Percentiles rank a stretch among this genome's conserved stretches.
Conservation (phyloP, 1,284 basidiomycete genomes). For the Takashimella koratensis region DNA sequence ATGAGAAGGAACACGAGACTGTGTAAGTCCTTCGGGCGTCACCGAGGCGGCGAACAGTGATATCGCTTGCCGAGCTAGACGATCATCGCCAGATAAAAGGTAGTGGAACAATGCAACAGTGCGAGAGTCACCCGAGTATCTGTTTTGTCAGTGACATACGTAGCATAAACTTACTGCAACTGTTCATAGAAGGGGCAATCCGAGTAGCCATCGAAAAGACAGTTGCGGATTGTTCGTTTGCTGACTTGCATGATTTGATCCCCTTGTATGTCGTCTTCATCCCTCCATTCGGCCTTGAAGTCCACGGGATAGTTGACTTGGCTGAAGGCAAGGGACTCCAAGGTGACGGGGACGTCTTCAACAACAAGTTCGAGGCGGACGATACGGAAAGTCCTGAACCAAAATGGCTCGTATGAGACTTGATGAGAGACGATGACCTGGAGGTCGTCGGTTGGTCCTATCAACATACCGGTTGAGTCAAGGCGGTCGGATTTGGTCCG, state of each 20-base stretch:
- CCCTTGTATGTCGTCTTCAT: slow-evolving; percentile 9
- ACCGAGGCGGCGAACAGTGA: slow-evolving; percentile 21
- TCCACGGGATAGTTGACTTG: slow-evolving; percentile 27
- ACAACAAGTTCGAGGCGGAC: slow-evolving; percentile 15
- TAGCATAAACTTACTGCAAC: slow-evolving; percentile 17
- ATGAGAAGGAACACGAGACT: slow-evolving; percentile 26
- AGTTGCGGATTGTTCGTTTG: slow-evolving; percentile 26
- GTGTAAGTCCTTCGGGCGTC: slow-evolving; percentile 23
- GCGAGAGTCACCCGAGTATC: slow-evolving; percentile 25
- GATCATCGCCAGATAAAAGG: slow-evolving; percentile 26
- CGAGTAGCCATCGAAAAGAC: slow-evolving; percentile 31
- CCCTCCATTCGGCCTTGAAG: slow-evolving; percentile 19
- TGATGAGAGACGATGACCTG: too few relatives aligned
- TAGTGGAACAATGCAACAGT: slow-evolving; percentile 27
- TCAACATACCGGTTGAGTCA: slow-evolving; percentile 16
- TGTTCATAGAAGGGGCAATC: slow-evolving; percentile 34
- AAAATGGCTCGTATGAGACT: slow-evolving; percentile 27
- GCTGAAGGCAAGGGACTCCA: too few relatives aligned
- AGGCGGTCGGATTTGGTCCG: slow-evolving; percentile 24
- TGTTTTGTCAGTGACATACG: too few relatives aligned
- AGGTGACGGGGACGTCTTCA: slow-evolving; percentile 16
- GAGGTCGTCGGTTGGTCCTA: slow-evolving; percentile 24
- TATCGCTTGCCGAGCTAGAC: slow-evolving; percentile 24
- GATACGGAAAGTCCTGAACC: slow-evolving; percentile 26
- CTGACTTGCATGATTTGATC: slow-evolving; percentile 23